Conservation (phyloP, 2,329 filamentous ascomycete species). For the Aspergillus pseudonomiae region DNA sequence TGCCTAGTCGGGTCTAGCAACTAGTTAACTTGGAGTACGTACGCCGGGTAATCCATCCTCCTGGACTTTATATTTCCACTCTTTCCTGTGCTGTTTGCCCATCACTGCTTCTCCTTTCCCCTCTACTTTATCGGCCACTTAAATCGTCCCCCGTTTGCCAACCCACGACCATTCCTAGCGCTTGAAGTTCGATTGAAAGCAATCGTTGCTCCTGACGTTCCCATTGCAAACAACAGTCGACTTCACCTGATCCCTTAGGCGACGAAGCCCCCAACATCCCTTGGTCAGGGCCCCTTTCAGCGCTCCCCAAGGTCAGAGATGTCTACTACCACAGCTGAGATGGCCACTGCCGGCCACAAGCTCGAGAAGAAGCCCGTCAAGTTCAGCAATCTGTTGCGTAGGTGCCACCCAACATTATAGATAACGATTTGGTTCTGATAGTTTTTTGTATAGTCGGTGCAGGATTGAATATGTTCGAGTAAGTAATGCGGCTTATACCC, state of each 20-base stretch:
- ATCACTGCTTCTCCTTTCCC: conserved; percentile 1
- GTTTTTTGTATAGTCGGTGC: conserved; percentile 65
- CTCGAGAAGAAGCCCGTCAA: conserved; percentile 99
- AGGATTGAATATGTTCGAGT: conserved; percentile 94
- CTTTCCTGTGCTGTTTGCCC: background rate
- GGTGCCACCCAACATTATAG: conserved; percentile 32
- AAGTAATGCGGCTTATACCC: conserved; percentile 37
- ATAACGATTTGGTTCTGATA: conserved; percentile 26
- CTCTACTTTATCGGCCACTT: background rate
- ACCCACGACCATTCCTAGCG: background rate
- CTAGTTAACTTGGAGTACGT: background rate
- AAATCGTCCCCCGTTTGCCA: background rate
- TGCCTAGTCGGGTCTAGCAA: background rate
- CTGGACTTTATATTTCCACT: conserved; percentile 18
- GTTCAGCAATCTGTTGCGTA: conserved; percentile 94
- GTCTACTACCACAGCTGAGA: conserved; percentile 52
- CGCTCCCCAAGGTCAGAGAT: conserved; percentile 60
- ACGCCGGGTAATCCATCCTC: background rate
- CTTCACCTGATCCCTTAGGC: conserved; percentile 50
- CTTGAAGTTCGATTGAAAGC: conserved; percentile 11
- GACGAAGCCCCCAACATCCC: conserved; percentile 87
- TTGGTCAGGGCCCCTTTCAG: conserved; percentile 92
- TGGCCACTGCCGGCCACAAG: conserved; percentile 55
- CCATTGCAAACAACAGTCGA: conserved; percentile 8
- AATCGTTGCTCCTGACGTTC: conserved; percentile 8